Evolutionary conservation across 1,284 basidiomycete species (phyloP), one percentile per base, ranked within the genome.

Genomic region (Boletus mariae): DNA sequence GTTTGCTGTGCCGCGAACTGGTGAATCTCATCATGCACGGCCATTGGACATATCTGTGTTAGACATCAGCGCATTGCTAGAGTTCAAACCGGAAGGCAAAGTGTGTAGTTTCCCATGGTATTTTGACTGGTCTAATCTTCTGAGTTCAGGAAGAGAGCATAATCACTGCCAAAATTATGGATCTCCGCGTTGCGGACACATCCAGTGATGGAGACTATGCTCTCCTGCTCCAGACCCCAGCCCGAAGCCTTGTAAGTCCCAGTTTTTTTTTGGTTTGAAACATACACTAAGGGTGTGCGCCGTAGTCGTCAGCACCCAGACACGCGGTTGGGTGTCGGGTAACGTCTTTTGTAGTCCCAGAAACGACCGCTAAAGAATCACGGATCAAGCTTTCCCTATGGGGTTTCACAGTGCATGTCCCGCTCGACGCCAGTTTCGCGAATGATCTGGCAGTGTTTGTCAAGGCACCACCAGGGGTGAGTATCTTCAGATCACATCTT

Each of bases 391-490:
- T 92, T 13, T 78, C 79, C 0, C 62, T 94, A 6, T 79, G 76
- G 53, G 84, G 84, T 20, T 80, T 92, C 56, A 90, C 84, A 0
- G 80, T 83, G 57, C 83, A 78, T 51, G 64, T 87, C 5, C 78
- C 79, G 26, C 79, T 87, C 9, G 84, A 94, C 59, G 62, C 86
- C 28, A 67, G 70, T 8, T 91, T 90, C 82, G 69, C 84, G 4
- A 61, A 74, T 4, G 89, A 94, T 58, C 60, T 98, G 7, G 71
- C 70, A 4, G 53, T 56, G 1, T 95, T 96, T 63, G 74, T 79
- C 29, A 93, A 93, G 67, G 83, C 94, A 23, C 96, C 96, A 12
- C 90, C 91, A 45, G 94, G 91, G 42, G 92, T 92, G 69, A 58
- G 87, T 76, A 26, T 47, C 37, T 43, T 43, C 12, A 45, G 50